Evolutionary conservation across 768 basidiomycete genomes (phyloP), one percentile per base, ranked within the genome.

Genomic region (Boletales sp.): DNA sequence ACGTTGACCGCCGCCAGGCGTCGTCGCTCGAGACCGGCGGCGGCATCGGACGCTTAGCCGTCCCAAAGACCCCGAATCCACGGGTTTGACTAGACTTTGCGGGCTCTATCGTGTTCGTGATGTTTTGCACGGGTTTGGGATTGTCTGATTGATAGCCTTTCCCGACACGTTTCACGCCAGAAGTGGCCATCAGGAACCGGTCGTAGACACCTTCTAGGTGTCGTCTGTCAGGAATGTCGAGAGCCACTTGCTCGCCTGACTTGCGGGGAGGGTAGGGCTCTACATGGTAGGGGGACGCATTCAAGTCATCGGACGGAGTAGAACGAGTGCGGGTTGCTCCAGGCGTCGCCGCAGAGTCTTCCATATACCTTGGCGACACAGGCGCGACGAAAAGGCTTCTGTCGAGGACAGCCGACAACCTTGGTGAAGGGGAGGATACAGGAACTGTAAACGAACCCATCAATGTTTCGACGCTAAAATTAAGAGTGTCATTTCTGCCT

Each of bases 101-200:
- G 12, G 25, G 34, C 15, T 69, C 69, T 18, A 50, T 17, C 15
- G 57, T 50, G 38, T 50, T 50, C 60, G 58, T 4, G 14, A 49
- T 58, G 51, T 74, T 72, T 6, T 65, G 65, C 36, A 75, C 60
- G 4, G 80, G 74, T 19, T 72, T 76, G 46, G 69, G 48, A 54
- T 78, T 79, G 46, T 87, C 80, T 2, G 87, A 90, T 66, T 91
- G 86, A 58, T 91, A 90, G 8, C 90, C 89, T 59, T 81, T 83
- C 4, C 90, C 90, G 8, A 86, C 70, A 28, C 88, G 86, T 61
- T 84, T 90, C 36, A 92, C 88, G 25, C 86, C 85, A 2, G 83
- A 80, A 1, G 86, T 87, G 11, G 87, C 84, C 85, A 90, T 87
- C 28, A 91, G 73, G 72, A 90, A 85, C 37, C 85, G 81, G 57